Evolutionary conservation across 345 rosid species (phyloP).

Genomic region (Populus deltoides): DNA sequence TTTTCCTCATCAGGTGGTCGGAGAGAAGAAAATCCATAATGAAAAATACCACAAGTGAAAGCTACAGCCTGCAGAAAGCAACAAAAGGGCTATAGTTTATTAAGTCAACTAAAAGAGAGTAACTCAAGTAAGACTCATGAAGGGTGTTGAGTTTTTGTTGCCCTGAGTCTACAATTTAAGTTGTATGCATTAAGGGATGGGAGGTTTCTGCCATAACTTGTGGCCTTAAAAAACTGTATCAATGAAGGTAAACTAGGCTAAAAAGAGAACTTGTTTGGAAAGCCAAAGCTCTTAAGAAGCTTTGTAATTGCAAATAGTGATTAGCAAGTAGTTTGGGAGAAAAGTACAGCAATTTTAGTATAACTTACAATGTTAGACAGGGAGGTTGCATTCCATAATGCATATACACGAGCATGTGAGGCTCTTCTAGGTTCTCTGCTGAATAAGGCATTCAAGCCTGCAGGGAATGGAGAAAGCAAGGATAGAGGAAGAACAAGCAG

Average conservation of each 20-base stretch:
- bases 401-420: constrained; percentile 80
- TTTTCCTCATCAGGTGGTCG: constrained; percentile 40
- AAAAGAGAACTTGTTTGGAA: neutral
- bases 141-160: neutral
- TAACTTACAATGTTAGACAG: constrained; percentile 80
- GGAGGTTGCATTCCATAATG: constrained; percentile 88
- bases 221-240: neutral
- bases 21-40: constrained; percentile 47
- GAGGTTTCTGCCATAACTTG: neutral
- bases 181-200: neutral
- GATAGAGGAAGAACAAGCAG: constrained; percentile 90
- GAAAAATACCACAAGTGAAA: constrained; percentile 63
- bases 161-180: neutral
- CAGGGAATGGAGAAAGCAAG: constrained; percentile 86
- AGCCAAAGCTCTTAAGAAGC: neutral
- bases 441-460: constrained; percentile 91
- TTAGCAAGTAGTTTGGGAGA: neutral
- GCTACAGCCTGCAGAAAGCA: constrained; percentile 72
- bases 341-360: neutral
- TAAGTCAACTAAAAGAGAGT: neutral
- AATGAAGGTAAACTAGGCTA: neutral
- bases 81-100: constrained; percentile 1
- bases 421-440: constrained; percentile 93
- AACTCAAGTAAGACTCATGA: neutral
- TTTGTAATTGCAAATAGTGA: neutral